phyloP scores from a whole-genome alignment of 257 asterid genomes.

The Jasminum sambac region DNA sequence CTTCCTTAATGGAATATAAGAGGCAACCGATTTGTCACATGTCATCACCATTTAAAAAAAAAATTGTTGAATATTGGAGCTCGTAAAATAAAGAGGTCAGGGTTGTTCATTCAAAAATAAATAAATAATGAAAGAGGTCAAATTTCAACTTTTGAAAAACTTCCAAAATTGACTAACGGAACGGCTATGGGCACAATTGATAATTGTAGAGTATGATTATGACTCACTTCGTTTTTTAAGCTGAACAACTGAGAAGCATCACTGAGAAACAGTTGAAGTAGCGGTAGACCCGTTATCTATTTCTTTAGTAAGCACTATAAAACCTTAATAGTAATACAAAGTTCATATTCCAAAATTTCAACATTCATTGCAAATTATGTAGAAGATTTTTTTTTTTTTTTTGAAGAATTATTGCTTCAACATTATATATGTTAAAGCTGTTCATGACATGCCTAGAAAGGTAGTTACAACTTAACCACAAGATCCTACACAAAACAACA shows the following conservation, averaged over 20 bases:
- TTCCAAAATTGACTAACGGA: background rate
- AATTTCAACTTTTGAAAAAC: background rate
- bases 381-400: no score
- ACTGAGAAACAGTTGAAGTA: background rate
- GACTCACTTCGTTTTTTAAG: background rate
- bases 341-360: background rate
- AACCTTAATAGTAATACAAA: background rate
- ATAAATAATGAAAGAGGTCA: constrained; percentile 4
- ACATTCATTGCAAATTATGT: background rate
- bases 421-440: background rate
- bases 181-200: background rate
- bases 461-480: background rate
- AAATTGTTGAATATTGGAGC: no score
- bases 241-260: background rate
- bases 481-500: background rate
- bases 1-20: background rate
- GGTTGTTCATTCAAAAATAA: no score
- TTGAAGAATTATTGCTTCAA: background rate
- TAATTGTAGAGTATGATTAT: background rate
- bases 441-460: background rate
- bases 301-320: background rate
- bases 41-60: background rate
- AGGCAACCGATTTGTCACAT: background rate
- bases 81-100: no score
- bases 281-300: background rate